Percentiles rank a stretch among this genome's conserved stretches.
Evolutionary conservation across 139 green algal species (phyloP).

Genomic region (Ettlia oleoabundans): DNA sequence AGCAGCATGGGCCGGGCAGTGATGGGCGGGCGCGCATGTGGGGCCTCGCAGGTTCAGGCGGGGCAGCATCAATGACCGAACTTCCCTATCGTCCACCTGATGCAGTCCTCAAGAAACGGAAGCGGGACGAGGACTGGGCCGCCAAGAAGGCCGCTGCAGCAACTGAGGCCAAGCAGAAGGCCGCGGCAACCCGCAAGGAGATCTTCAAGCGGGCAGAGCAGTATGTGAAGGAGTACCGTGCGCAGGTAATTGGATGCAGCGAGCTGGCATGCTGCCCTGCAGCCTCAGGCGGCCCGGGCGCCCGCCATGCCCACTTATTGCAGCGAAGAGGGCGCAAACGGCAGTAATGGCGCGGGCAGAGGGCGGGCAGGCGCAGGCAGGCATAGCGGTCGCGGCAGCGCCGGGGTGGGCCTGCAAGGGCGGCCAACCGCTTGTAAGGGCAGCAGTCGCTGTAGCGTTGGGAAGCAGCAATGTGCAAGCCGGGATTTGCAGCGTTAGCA

Average conservation of each 20-base stretch:
- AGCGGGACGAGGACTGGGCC: slow-evolving; percentile 90
- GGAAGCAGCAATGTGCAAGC: too few species aligned
- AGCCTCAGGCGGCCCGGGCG: not conserved
- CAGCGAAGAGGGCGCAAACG: too few species aligned
- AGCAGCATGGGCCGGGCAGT: not conserved
- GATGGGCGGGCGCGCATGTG: not conserved
- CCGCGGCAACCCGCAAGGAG: slow-evolving; percentile 67
- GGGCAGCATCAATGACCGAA: not conserved
- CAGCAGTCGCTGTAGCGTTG: too few species aligned
- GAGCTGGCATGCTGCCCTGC: not conserved
- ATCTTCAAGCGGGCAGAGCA: slow-evolving; percentile 98
- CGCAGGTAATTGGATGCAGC: slow-evolving; percentile 66
- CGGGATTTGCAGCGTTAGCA: too few species aligned
- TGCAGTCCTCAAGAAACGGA: slow-evolving; percentile 89
- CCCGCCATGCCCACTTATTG: not conserved
- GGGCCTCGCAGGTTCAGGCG: not conserved
- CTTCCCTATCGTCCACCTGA: not conserved
- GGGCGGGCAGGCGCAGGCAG: too few species aligned
- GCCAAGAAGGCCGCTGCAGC: slow-evolving; percentile 73
- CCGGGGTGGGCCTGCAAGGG: too few species aligned
- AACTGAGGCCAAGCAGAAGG: slow-evolving; percentile 69
- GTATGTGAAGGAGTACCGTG: slow-evolving; percentile 98
- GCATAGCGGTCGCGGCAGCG: too few species aligned
- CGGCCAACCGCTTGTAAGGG: too few species aligned
- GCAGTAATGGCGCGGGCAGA: too few species aligned